Conservation (phyloP, 768 basidiomycete species). For the Boletus tylopilopsis region DNA sequence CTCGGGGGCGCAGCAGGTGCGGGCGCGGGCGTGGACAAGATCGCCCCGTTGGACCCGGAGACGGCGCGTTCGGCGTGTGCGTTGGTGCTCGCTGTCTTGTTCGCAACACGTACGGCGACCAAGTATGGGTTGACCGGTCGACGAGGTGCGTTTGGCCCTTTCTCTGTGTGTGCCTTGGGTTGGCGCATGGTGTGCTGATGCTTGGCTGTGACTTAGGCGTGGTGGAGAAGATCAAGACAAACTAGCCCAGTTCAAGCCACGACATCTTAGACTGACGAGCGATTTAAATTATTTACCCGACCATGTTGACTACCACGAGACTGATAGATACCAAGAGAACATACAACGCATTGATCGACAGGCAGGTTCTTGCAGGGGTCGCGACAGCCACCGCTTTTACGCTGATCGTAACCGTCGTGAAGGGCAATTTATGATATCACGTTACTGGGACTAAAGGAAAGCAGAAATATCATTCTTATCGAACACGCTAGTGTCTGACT, state of each 20-base stretch:
- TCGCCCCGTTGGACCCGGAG: constrained; percentile 56
- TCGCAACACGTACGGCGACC: constrained; percentile 59
- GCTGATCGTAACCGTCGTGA: too few relatives aligned
- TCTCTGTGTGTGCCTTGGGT: too few relatives aligned
- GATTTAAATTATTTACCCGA: constrained; percentile 1
- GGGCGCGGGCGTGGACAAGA: constrained; percentile 9
- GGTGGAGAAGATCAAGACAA: constrained; percentile 29
- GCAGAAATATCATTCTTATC: too few relatives aligned
- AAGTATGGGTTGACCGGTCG: constrained; percentile 44
- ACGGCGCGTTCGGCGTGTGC: constrained; percentile 72
- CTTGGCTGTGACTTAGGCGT: constrained; percentile 1
- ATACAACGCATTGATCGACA: too few relatives aligned
- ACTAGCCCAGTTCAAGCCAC: background rate
- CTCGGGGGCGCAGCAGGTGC: constrained; percentile 35
- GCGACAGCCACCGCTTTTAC: too few relatives aligned
- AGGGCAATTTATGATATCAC: too few relatives aligned
- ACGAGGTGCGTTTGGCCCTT: constrained; percentile 18
- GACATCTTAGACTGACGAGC: background rate
- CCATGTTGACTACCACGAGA: background rate
- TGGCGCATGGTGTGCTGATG: background rate
- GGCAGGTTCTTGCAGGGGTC: too few relatives aligned
- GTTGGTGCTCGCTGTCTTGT: constrained; percentile 56
- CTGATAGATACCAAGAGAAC: too few relatives aligned
- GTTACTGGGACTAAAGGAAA: too few relatives aligned
- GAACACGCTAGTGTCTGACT: too few relatives aligned